A percentile compares a stretch with the other conserved stretches of the same genome.
These are phyloP conservation scores for Brasenia schreberi DNA, from an alignment of 164 flowering plant species.

Conservation along the genomic window DNA sequence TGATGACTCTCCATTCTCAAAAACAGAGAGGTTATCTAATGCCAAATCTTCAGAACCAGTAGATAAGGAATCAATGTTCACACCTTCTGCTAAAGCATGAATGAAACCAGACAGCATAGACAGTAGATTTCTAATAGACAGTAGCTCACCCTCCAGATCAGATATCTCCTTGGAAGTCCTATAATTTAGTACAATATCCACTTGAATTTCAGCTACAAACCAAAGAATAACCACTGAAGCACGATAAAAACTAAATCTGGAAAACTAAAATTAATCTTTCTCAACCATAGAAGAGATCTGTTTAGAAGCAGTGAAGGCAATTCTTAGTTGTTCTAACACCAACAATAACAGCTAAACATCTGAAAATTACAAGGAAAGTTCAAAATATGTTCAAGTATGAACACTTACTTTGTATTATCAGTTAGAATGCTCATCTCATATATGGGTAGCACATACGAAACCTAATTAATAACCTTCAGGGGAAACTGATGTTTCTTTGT, in stretches of 20 bases:
- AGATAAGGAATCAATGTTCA: constrained; percentile 40
- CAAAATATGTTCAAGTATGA: no score
- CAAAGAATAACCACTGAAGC: neutral
- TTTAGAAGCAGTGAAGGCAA: no score
- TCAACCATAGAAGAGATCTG: no score
- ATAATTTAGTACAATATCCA: constrained; percentile 9
- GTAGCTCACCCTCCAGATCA: constrained; percentile 89
- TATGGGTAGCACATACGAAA: no score
- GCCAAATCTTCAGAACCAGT: constrained; percentile 23
- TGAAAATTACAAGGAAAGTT: no score
- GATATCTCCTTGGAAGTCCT: constrained; percentile 97
- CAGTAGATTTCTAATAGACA: constrained; percentile 68
- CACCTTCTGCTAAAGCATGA: constrained; percentile 86
- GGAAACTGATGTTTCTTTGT: no score
- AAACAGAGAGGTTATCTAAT: constrained; percentile 15
- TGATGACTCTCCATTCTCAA: constrained; percentile 41
- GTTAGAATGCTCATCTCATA: no score
- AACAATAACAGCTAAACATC: no score
- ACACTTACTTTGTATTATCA: no score
- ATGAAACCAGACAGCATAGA: constrained; percentile 81
- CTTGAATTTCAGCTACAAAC: neutral
- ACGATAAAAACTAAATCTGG: neutral
- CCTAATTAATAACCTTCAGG: no score
- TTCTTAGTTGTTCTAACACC: no score
- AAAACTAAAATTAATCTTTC: neutral